phyloP scores from a whole-genome alignment of 495 filamentous ascomycete genomes.

The Oleoguttula mirabilis region DNA sequence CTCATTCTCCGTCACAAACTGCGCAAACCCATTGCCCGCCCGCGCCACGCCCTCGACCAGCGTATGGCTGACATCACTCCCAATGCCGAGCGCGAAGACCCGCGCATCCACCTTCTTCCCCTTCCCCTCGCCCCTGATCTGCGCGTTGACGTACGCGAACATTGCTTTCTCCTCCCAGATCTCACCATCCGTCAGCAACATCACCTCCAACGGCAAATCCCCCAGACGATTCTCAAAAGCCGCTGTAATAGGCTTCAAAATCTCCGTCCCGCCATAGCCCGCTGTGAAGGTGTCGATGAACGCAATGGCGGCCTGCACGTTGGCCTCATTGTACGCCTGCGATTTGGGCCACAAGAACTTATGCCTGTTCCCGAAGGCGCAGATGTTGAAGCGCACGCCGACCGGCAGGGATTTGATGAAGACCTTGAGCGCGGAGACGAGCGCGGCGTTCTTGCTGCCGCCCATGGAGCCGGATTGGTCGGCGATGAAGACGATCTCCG shows the following conservation, averaged over 20 bases:
- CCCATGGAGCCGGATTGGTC: constrained; percentile 60
- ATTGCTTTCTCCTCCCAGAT: constrained; percentile 46
- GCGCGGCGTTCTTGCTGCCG: constrained; percentile 38
- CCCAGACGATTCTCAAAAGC: constrained; percentile 39
- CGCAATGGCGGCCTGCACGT: constrained; percentile 38
- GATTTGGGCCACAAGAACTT: constrained; percentile 50
- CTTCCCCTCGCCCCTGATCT: constrained; percentile 34
- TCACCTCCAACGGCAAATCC: constrained; percentile 48
- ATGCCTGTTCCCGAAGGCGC: constrained; percentile 47
- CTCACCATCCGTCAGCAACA: constrained; percentile 62
- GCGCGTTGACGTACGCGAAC: constrained; percentile 43
- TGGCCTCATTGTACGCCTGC: constrained; percentile 40
- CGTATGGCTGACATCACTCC: constrained; percentile 45
- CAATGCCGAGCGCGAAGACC: constrained; percentile 58
- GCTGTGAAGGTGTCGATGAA: constrained; percentile 40
- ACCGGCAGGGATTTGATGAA: constrained; percentile 59
- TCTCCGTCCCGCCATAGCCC: constrained; percentile 58
- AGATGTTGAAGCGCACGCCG: constrained; percentile 62
- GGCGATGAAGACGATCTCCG: constrained; percentile 60
- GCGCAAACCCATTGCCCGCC: constrained; percentile 55
- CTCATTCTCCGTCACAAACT: constrained; percentile 45
- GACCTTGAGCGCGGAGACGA: constrained; percentile 47
- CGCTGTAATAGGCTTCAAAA: constrained; percentile 41
- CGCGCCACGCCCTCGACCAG: constrained; percentile 56
- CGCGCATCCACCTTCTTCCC: constrained; percentile 40